Base-by-base conservation (phyloP, 202 grass and related monocot genomes). In the Miscanthus sacchariflorus region DNA sequence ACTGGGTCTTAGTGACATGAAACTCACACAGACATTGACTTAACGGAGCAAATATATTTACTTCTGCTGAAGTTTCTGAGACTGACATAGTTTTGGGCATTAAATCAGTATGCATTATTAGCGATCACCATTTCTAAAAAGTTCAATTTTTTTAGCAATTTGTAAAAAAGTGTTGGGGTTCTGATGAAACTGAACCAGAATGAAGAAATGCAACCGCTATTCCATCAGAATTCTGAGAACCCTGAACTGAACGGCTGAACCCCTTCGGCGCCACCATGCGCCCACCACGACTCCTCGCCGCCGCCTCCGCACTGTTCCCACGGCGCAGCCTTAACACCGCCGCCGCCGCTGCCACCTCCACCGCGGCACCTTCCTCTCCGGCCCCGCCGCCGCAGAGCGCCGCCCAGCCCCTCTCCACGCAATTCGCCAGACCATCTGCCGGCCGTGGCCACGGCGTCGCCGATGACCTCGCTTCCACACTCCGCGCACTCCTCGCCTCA, bases 401-500 rank as follows among this genome's bases (percentile, higher is more conserved):
- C 5, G 39, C 28, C 19, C 11, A 81, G 52, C 70, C 43, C 66
- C 70, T 81, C 50, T 87, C 80, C 70, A 5, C 70, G 24, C 65
- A 27, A 35, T 79, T 93, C 76, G 21, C 77, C 33, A 83, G 65
- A 3, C 13, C 9, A 44, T 36, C 56, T 19, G 10, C 72, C 72
- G 43, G 64, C 56, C 44, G 24, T 5, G 19, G 4, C 19, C 65
- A 72, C 2, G 78, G n/a, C 72, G 14, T 38, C 68, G 83, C 40
- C 66, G 46, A 79, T 65, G 35, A 12, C 65, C 83, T 89, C 68
- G 33, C 83, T 79, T 86, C 79, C 68, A 18, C 67, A 39, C 79
- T 89, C 38, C 87, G 90, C 68, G 21, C 68, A 7, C 56, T 92
- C 68, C 69, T 92, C 68, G 72, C 74, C 19, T 42, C 79, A 38